Percentiles rank a stretch among this genome's conserved stretches.
phyloP scores from a whole-genome alignment of 352 stramenopile genomes.

The Peronosclerospora sorghi region DNA sequence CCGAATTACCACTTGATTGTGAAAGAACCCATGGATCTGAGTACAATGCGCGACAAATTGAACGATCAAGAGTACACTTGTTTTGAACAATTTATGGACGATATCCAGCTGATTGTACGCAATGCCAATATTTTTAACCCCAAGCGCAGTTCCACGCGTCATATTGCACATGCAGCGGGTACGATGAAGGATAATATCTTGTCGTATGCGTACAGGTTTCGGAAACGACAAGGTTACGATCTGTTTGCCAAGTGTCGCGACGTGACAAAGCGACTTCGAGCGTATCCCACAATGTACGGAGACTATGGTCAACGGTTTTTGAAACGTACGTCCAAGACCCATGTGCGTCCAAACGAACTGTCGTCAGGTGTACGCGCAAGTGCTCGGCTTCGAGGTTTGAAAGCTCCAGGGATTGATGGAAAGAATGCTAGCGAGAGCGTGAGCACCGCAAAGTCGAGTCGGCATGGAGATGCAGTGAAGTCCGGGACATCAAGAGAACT shows the following conservation, averaged over 20 bases:
- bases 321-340: slow-evolving; percentile 7
- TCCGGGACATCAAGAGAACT: slow-evolving; percentile 9
- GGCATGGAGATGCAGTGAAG: slow-evolving; percentile 14
- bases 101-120: slow-evolving; percentile 81
- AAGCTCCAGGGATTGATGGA: slow-evolving; percentile 24
- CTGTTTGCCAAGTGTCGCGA: slow-evolving; percentile 81
- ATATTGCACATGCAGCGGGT: slow-evolving; percentile 70
- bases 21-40: slow-evolving; percentile 80
- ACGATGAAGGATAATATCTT: slow-evolving; percentile 86
- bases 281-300: slow-evolving; percentile 33
- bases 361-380: slow-evolving; percentile 19
- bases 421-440: slow-evolving; percentile 5
- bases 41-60: slow-evolving; percentile 81
- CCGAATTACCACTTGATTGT: slow-evolving; percentile 87
- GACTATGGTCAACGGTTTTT: slow-evolving; percentile 19
- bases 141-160: slow-evolving; percentile 51
- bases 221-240: slow-evolving; percentile 79
- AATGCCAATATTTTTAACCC: slow-evolving; percentile 88
- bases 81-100: slow-evolving; percentile 79
- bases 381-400: slow-evolving; percentile 35
- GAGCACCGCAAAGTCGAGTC: slow-evolving; percentile 1
- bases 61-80: slow-evolving; percentile 85
- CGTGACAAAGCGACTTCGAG: slow-evolving; percentile 53
- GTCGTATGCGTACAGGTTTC: slow-evolving; percentile 82
- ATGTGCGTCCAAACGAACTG: slow-evolving; percentile 6